Evolutionary conservation across 306 rosid genomes (phyloP), one percentile per base, ranked within the genome.

Genomic region (Erythrophleum fordii): DNA sequence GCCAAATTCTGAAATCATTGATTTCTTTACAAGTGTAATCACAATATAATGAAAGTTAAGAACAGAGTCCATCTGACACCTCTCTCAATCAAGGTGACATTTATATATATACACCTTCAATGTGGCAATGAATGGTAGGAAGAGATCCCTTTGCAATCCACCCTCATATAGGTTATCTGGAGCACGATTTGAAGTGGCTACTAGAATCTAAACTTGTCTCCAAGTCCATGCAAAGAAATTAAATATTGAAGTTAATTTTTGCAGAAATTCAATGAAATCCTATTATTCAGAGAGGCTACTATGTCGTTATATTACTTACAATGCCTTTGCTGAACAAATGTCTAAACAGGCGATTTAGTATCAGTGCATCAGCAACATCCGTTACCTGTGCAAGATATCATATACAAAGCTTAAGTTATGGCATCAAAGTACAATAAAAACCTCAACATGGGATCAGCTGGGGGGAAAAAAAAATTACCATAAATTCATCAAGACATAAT

Each of bases 361-460:
- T 73, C 93, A 95, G 88, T 20, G 99, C 99, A 90, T 95, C 98
- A 58, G 99, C 99, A 60, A 95, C 99, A 82, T 95, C 99, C 18
- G 91, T 95, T 87, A 95, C 99, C 99, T 95, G 62, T 9, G 49
- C 41, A 55, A 79, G 68, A 79, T 17, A 72, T 73, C 74, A 77
- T 45, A 34, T 11, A 55, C 22, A 84, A 68, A 71, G 60, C 53
- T 77, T 72, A 79, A 51, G 78, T 67, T 68, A 39, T 48, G 80
- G 42, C 72, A 67, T 58, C 72, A 51, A 82, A 66, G 46, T 76
- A 78, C 74, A 76, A 41, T 25, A 25, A 80, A 59, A 20, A 68
- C 61, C 35, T 18, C 8, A 29, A 80, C 17, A 4, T 7, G 76
- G 8, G 65, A 78, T 59, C 51, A 75, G 45, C 37, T 37, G 72